Conservation (phyloP, 768 basidiomycete species). For the Leccinum subtestaceum region DNA sequence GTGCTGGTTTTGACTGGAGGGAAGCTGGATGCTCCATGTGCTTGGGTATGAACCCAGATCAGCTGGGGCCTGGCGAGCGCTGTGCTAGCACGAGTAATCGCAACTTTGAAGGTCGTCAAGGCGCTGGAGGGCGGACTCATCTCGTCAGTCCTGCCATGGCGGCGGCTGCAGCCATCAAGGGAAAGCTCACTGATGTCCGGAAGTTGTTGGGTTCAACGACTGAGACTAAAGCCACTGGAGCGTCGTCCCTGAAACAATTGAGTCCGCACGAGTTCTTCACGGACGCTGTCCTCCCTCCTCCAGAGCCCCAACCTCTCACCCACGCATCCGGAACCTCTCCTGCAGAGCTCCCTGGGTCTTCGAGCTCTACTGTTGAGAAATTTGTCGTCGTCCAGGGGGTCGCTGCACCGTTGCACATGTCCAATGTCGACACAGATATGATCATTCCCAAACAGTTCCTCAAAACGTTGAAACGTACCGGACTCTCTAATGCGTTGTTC, state of each 20-base stretch:
- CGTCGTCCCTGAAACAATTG: constrained; percentile 62
- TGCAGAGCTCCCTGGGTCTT: constrained; percentile 37
- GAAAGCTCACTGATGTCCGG: constrained; percentile 81
- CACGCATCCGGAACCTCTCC: constrained; percentile 33
- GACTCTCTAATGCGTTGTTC: constrained; percentile 81
- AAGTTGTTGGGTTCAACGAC: constrained; percentile 56
- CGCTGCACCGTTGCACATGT: constrained; percentile 74
- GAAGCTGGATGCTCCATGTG: constrained; percentile 98
- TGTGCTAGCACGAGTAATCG: constrained; percentile 93
- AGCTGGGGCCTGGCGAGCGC: constrained; percentile 75
- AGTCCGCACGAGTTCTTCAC: constrained; percentile 77
- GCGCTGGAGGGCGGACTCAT: constrained; percentile 86
- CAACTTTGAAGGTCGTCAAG: constrained; percentile 89
- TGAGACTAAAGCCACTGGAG: constrained; percentile 39
- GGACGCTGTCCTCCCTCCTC: constrained; percentile 58
- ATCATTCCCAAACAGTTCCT: constrained; percentile 94
- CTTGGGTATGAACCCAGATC: constrained; percentile 94
- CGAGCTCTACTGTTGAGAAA: constrained; percentile 52
- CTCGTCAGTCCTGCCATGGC: constrained; percentile 91
- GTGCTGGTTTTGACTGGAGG: constrained; percentile 92
- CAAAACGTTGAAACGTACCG: constrained; percentile 88
- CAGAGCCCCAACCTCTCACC: constrained; percentile 41
- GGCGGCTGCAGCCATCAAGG: constrained; percentile 84
- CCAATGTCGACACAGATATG: constrained; percentile 91
- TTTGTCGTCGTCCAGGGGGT: constrained; percentile 73